Evolutionary conservation across 2,329 filamentous ascomycete species (phyloP).

Genomic region (Penicillium nordicum): DNA sequence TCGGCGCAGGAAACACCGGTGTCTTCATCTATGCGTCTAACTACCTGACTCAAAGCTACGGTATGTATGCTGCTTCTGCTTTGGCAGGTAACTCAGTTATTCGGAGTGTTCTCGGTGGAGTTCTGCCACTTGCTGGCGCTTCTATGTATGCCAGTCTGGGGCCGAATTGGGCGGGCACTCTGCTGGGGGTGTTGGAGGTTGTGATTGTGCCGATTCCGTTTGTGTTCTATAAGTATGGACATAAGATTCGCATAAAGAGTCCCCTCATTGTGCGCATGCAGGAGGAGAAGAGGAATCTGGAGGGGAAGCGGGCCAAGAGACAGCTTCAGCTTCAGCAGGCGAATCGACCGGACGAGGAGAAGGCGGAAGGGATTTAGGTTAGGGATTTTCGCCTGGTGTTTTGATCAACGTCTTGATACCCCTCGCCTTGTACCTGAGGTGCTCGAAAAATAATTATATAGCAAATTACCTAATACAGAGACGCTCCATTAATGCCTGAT

Average conservation of each 20-base stretch:
- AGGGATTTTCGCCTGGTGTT: background rate
- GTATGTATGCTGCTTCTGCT: conserved; percentile 76
- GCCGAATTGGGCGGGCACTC: conserved; percentile 74
- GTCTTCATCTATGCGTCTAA: conserved; percentile 81
- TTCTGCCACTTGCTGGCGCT: conserved; percentile 70
- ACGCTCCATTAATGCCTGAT: conserved; percentile 1
- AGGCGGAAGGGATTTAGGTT: conserved; percentile 14
- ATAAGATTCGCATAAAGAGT: conserved; percentile 56
- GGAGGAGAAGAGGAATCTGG: conserved; percentile 48
- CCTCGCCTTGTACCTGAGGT: conserved; percentile 10
- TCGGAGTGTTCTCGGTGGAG: conserved; percentile 70
- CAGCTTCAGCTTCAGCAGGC: conserved; percentile 12
- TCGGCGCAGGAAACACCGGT: conserved; percentile 71
- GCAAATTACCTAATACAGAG: conserved; percentile 4
- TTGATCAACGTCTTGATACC: conserved; percentile 12
- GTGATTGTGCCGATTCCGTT: conserved; percentile 74
- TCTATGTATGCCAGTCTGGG: conserved; percentile 67
- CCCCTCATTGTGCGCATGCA: conserved; percentile 57
- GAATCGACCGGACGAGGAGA: conserved; percentile 14
- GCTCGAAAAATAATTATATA: conserved; percentile 14
- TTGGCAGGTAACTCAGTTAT: conserved; percentile 76
- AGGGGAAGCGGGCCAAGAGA: conserved; percentile 38
- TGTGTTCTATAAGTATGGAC: conserved; percentile 65
- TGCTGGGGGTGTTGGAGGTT: conserved; percentile 71
- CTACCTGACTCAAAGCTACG: conserved; percentile 75